Evolutionary conservation across 2,329 filamentous ascomycete genomes (phyloP).

Genomic region (Chaetomium sp.): DNA sequence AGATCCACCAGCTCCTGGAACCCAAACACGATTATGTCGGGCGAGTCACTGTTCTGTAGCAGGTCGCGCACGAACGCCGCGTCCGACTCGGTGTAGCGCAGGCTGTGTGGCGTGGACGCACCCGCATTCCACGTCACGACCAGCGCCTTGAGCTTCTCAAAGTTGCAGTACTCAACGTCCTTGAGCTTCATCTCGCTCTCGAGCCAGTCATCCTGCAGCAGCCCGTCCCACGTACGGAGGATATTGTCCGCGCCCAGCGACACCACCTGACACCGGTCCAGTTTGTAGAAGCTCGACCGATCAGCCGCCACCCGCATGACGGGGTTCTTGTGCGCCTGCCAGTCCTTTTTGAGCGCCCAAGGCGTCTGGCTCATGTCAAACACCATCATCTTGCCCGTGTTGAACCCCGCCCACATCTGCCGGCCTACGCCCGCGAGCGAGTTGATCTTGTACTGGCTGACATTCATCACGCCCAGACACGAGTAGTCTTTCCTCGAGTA

Average conservation of each 20-base stretch:
- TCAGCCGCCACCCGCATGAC: constrained; percentile 74
- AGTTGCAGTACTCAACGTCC: constrained; percentile 77
- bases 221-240: constrained; percentile 82
- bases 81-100: constrained; percentile 65
- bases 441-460: constrained; percentile 95
- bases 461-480: constrained; percentile 72
- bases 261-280: constrained; percentile 77
- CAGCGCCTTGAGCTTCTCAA: constrained; percentile 71
- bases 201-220: constrained; percentile 92
- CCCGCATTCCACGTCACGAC: constrained; percentile 97
- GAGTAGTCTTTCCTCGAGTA: constrained; percentile 73
- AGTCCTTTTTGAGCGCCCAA: constrained; percentile 90
- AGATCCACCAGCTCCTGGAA: constrained; percentile 98
- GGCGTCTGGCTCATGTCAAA: constrained; percentile 80
- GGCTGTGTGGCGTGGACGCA: constrained; percentile 80
- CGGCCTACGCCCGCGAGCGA: constrained; percentile 73
- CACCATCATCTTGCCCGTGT: constrained; percentile 86
- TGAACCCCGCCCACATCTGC: constrained; percentile 88
- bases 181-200: constrained; percentile 80
- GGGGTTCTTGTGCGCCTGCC: constrained; percentile 82
- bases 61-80: constrained; percentile 74
- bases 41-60: constrained; percentile 66
- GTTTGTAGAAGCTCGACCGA: constrained; percentile 72
- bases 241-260: constrained; percentile 83
- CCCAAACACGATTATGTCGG: constrained; percentile 89